Percentiles rank a stretch among this genome's conserved stretches.
Evolutionary conservation across 1,139 yeast genomes (phyloP).

Genomic region (Kazachstania sp.): DNA sequence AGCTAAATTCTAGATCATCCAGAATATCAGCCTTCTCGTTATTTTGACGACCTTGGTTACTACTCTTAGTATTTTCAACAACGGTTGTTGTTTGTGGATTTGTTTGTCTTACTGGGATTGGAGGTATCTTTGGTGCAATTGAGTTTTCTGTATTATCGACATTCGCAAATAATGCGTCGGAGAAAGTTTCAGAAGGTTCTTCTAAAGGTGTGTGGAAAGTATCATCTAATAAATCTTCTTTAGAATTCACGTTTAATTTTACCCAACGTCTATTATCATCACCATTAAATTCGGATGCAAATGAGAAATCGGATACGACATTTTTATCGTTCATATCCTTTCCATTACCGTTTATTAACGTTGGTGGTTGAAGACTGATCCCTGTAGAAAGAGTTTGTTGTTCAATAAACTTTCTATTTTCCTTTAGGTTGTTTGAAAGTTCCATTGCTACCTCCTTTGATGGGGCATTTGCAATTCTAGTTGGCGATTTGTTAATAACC

Average conservation of each 20-base stretch:
- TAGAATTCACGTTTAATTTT: constrained; percentile 16
- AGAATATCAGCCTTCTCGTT: constrained; percentile 6
- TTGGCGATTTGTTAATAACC: constrained; percentile 8
- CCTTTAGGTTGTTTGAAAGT: not conserved
- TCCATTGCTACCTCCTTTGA: not conserved
- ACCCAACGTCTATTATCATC: constrained; percentile 13
- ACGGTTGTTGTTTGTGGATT: not conserved
- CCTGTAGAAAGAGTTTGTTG: not conserved
- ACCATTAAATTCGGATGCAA: constrained; percentile 13
- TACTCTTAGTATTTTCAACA: not conserved
- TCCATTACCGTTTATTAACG: not conserved
- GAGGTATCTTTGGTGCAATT: not conserved
- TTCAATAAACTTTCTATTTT: not conserved
- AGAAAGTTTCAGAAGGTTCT: constrained; percentile 8
- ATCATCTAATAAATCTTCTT: constrained; percentile 13
- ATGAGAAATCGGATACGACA: constrained; percentile 13
- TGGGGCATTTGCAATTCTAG: constrained; percentile 2
- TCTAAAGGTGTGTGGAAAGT: constrained; percentile 4
- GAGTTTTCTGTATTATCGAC: constrained; percentile 1
- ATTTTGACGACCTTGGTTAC: not conserved
- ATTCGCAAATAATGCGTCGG: constrained; percentile 1
- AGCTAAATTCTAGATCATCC: constrained; percentile 29
- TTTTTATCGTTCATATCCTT: constrained; percentile 4
- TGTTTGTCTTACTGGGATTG: not conserved
- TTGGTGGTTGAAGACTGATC: not conserved